Percentiles rank a stretch among this genome's conserved stretches.
phyloP scores from a whole-genome alignment of 495 filamentous ascomycete genomes.

The Podospora anserina region DNA sequence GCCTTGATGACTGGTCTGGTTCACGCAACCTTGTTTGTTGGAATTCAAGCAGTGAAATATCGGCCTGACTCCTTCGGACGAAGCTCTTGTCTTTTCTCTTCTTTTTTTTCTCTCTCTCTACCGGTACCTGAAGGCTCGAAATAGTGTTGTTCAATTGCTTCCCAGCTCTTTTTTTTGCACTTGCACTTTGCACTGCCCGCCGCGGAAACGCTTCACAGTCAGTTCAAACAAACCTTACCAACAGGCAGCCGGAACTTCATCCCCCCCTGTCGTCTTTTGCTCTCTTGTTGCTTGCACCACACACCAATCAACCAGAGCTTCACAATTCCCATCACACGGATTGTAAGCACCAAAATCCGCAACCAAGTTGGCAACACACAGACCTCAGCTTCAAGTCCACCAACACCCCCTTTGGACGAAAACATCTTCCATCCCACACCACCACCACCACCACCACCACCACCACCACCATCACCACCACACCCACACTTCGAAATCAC shows the following conservation, averaged over 20 bases:
- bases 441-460: no score
- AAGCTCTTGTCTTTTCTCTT: slow-evolving; percentile 25
- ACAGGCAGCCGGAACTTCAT: neutral
- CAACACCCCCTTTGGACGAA: neutral
- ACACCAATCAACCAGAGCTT: neutral
- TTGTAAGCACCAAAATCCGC: neutral
- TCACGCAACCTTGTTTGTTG: slow-evolving; percentile 8
- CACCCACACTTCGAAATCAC: neutral
- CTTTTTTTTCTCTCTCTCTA: slow-evolving; percentile 32
- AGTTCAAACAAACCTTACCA: neutral
- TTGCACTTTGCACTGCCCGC: neutral
- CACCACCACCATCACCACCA: no score
- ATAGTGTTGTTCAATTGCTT: slow-evolving; percentile 2
- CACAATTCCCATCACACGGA: neutral
- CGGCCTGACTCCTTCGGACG: slow-evolving; percentile 48
- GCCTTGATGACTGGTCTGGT: slow-evolving; percentile 25
- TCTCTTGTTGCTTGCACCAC: neutral
- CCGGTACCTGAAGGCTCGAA: slow-evolving; percentile 10
- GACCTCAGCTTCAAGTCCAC: neutral
- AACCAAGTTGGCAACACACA: neutral
- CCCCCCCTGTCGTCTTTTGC: neutral
- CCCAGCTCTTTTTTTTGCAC: neutral
- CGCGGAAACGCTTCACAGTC: neutral
- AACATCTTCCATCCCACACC: neutral
- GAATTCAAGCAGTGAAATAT: slow-evolving; percentile 44